phyloP scores from a whole-genome alignment of 495 filamentous ascomycete genomes.

The Talaromyces thailandensis region DNA sequence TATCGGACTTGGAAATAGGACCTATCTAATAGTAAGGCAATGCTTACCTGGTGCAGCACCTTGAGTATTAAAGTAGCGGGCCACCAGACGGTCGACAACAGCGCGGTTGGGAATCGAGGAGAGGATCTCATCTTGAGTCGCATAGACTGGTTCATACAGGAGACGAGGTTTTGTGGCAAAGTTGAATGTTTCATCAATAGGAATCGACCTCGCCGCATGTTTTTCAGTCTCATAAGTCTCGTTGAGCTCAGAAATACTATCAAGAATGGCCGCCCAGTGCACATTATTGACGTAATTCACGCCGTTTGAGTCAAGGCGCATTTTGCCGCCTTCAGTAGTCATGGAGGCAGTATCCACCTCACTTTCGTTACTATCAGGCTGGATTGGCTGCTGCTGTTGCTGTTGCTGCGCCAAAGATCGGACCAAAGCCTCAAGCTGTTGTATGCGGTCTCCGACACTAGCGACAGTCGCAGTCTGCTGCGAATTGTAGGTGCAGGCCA shows the following conservation, averaged over 20 bases:
- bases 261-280: constrained; percentile 14
- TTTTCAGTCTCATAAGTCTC: constrained; percentile 15
- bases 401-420: constrained; percentile 9
- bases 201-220: neutral
- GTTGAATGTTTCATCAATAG: neutral
- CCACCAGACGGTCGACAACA: constrained; percentile 15
- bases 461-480: neutral
- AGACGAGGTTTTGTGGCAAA: too few relatives aligned
- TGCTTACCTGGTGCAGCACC: constrained; percentile 3
- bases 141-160: constrained; percentile 6
- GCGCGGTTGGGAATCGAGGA: constrained; percentile 17
- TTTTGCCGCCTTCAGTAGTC: too few relatives aligned
- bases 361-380: constrained; percentile 4
- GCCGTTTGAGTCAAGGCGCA: constrained; percentile 8
- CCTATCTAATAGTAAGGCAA: too few relatives aligned
- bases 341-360: too few relatives aligned
- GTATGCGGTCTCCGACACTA: constrained; percentile 10
- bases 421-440: constrained; percentile 12
- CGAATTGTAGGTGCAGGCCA: constrained; percentile 9
- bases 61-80: constrained; percentile 3
- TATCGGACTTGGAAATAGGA: neutral
- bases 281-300: constrained; percentile 10
- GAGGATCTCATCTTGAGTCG: constrained; percentile 19
- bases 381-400: neutral
- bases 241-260: constrained; percentile 11